Evolutionary conservation across 164 flowering plant genomes (phyloP), one percentile per base, ranked within the genome.

Genomic region (Stephania yunnanensis): DNA sequence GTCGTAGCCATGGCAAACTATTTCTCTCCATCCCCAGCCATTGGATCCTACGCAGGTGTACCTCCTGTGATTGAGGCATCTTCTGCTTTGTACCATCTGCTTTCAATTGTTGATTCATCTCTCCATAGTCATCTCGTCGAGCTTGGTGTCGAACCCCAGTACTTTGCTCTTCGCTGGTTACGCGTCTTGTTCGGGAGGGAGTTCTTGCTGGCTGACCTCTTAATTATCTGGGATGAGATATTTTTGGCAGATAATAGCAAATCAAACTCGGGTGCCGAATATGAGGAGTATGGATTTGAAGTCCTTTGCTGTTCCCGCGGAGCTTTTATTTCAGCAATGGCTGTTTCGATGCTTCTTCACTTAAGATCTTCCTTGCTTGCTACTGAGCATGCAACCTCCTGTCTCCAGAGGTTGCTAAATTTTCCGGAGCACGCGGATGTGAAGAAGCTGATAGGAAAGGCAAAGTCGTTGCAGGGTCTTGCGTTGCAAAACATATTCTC

Each of bases 71-170:
- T 93, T 61, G 99, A 95, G 83, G 97, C 98, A 73, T 95, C 99
- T 69, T 83, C 92, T 68, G 91, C 97, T 31, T 48, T 93, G 64
- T 95, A 93, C 81, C 92, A 88, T 83, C 75, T 95, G 87, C 92
- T 95, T 76, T 91, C 92, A 15, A 68, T 85, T 69, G 94, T 87
- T 25, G 99, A 93, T 86, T 80, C 92, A 42, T 90, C 97, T 78
- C 88, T 95, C 13, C 87, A 93, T 76, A 79, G 87, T 75, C 99
- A 95, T 77, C 90, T 95, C 63, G 85, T 88, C 69, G 99, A 95
- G 79, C 89, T 93, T 61, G 98, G 97, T 22, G 97, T 92, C 69
- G 99, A 95, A 82, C 99, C 99, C 7, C 99, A 95, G 79, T 95
- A 95, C 84, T 95, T 95, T 86, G 87, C 93, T 4, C 92, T 95